phyloP scores from a whole-genome alignment of 1,139 yeast species.

The Sugiyamaella japonica region DNA sequence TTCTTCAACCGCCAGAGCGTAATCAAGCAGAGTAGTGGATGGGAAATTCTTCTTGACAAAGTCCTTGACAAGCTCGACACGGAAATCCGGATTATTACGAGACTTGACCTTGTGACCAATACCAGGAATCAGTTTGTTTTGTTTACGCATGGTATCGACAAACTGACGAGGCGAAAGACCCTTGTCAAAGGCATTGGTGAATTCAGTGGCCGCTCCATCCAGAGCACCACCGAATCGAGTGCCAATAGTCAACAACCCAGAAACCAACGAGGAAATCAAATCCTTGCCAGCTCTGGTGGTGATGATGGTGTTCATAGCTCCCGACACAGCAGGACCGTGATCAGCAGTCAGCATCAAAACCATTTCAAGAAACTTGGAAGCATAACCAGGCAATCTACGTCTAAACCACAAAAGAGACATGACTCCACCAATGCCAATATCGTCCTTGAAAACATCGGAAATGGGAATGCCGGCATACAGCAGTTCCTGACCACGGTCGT shows the following conservation, averaged over 20 bases:
- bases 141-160: constrained; percentile 49
- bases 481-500: constrained; percentile 50
- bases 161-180: constrained; percentile 49
- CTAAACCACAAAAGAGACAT: constrained; percentile 51
- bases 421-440: constrained; percentile 51
- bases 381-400: constrained; percentile 47
- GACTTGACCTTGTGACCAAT: constrained; percentile 52
- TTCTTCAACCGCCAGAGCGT: constrained; percentile 51
- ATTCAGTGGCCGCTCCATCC: constrained; percentile 50
- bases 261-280: constrained; percentile 47
- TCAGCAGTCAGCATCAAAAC: constrained; percentile 51
- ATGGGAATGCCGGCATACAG: constrained; percentile 50
- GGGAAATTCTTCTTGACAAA: constrained; percentile 50
- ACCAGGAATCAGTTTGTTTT: constrained; percentile 50
- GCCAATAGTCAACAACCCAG: constrained; percentile 49
- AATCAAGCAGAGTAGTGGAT: constrained; percentile 45
- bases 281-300: constrained; percentile 52
- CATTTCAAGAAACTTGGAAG: constrained; percentile 49
- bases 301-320: constrained; percentile 51
- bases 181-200: constrained; percentile 47
- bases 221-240: constrained; percentile 51
- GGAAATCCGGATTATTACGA: constrained; percentile 50
- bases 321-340: constrained; percentile 51
- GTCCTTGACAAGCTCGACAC: constrained; percentile 50
- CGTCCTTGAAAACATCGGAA: constrained; percentile 49